Evolutionary conservation across 2,329 filamentous ascomycete species (phyloP), one percentile per base, ranked within the genome.

Genomic region (Talaromyces sp.): DNA sequence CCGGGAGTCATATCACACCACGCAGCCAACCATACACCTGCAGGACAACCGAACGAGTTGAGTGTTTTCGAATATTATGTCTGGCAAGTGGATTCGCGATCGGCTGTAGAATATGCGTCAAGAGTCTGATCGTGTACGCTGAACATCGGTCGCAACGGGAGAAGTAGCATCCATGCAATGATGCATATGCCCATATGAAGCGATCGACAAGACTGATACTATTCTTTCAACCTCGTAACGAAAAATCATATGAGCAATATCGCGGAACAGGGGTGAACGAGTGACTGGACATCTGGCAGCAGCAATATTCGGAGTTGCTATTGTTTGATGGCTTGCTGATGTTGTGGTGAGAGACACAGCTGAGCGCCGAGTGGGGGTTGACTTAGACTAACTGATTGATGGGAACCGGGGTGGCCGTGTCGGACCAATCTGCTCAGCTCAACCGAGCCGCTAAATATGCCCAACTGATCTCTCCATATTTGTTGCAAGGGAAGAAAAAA

Each of bases 141-240:
- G 29, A 47, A 27, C 31, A 51, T 25, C 47, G 59, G 43, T 61
- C 43, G 59, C 59, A 61, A 49, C 40, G 59, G 29, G 43, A 61
- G 40, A 61, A 7, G 36, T 27, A 51, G 45, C 27, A 56, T 29
- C 47, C 47, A 51, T 51, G 25, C 47, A 27, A 49, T 27, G 36
- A 47, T 38, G 36, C 34, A 31, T 61, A 34, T 47, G 54, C 29
- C 34, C 19, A 59, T 19, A 29, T 47, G 47, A 40, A 51, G n/a
- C 43, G n/a, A 49, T 43, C 29, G 38, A 22, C 59, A 36, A 38
- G 27, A 36, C 19, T 27, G 15, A 40, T 31, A 45, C 56, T 45
- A 45, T 13, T 19, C 36, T 25, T 51, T 49, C 45, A 53, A 31
- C 59, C n/a, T 53, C 45, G 45, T 40, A 36, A 53, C 19, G 29